Percentiles rank a stretch among this genome's conserved stretches.
phyloP scores from a whole-genome alignment of 1,284 basidiomycete genomes.

The Phellinidium pouzarii region DNA sequence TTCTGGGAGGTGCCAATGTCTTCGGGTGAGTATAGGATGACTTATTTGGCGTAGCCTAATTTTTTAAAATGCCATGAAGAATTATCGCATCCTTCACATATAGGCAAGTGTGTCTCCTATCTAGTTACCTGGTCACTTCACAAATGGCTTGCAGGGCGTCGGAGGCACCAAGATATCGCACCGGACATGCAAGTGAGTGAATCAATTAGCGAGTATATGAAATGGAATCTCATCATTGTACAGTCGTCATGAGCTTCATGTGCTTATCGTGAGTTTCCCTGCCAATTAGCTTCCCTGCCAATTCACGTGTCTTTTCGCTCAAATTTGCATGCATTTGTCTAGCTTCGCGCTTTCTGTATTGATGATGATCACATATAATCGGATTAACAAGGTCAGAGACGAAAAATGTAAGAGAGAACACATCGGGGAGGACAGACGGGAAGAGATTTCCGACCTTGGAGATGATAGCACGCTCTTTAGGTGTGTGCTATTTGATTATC shows the following conservation, averaged over 20 bases:
- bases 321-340: background rate
- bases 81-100: slow-evolving; percentile 6
- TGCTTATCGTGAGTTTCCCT: slow-evolving; percentile 29
- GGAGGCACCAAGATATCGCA: slow-evolving; percentile 6
- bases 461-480: slow-evolving; percentile 45
- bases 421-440: slow-evolving; percentile 31
- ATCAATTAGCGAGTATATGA: slow-evolving; percentile 34
- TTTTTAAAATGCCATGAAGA: background rate
- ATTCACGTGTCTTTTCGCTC: background rate
- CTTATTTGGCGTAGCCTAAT: background rate
- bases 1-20: slow-evolving; percentile 3
- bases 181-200: background rate
- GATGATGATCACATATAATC: slow-evolving; percentile 36
- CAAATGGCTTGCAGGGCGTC: background rate
- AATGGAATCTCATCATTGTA: slow-evolving; percentile 39
- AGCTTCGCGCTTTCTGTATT: slow-evolving; percentile 25
- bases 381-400: slow-evolving; percentile 37
- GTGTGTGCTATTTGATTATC: slow-evolving; percentile 23
- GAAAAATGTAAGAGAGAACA: slow-evolving; percentile 32
- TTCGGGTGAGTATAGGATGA: background rate
- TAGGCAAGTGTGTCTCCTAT: background rate
- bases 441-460: slow-evolving; percentile 37
- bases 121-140: background rate
- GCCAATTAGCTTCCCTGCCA: background rate
- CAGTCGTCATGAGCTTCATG: slow-evolving; percentile 43